Evolutionary conservation across 2,329 filamentous ascomycete genomes (phyloP), one percentile per base, ranked within the genome.

Genomic region (Neofusicoccum sp.): DNA sequence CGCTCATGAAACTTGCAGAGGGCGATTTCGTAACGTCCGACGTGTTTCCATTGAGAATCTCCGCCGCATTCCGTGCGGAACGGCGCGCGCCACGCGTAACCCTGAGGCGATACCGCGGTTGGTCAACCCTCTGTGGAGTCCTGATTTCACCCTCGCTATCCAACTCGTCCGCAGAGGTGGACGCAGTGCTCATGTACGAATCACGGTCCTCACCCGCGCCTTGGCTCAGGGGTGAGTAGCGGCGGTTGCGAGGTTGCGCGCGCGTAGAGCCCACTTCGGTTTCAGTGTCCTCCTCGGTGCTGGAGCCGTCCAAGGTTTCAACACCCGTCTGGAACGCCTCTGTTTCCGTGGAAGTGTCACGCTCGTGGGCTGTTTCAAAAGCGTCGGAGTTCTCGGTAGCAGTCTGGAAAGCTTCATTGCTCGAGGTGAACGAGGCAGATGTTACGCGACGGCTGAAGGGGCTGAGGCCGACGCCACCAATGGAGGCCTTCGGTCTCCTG

Each of bases 251-350:
- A 16, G 72, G 41, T n/a, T 69, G 64, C n/a, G 69, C 71, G 14
- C 68, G 66, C 43, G 66, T 63, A 11, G 67, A 66, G 37, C 56
- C 80, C 60, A 82, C 84, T 74, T 97, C 94, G 0, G 93, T 98
- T 78, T 97, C 94, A 0, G 93, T 96, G 52, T 90, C 81, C 68
- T 93, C 90, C 65, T 92, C 92, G 63, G 87, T 90, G 71, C 89
- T 93, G 14, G 92, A 90, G 70, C 83, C 83, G 61, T 81, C 83
- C 66, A 88, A 78, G 65, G 83, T 87, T 73, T 98, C 95, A 14
- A 88, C 86, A n/a, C 91, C 93, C 3, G 94, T 97, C 74, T 96
- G 91, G 85, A 98, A 98, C 66, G 92, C 92, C 69, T 98, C 94
- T 9, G 93, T 96, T 78, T 96, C 93, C 0, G 92, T 97, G 11